Conservation (phyloP, 2,329 filamentous ascomycete genomes). For the Monosporascus sp. region DNA sequence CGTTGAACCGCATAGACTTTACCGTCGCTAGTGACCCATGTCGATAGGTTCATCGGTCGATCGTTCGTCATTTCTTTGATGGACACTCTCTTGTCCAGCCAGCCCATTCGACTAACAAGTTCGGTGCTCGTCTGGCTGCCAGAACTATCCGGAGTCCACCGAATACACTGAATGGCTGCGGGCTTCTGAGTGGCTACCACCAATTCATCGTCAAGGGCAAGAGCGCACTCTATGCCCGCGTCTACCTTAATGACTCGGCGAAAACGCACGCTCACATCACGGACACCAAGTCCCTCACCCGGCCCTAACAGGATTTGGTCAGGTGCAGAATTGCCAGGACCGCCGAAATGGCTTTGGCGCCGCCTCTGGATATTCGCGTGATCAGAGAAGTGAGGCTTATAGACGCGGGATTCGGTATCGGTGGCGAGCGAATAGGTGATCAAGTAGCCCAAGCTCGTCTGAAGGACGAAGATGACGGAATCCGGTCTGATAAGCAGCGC, state of each 20-base stretch:
- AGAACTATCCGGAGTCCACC: slow-evolving; percentile 80
- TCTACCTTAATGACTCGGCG: slow-evolving; percentile 98
- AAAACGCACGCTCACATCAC: slow-evolving; percentile 86
- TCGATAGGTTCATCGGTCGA: slow-evolving; percentile 89
- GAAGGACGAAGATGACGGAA: slow-evolving; percentile 84
- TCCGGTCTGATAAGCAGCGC: slow-evolving; percentile 85
- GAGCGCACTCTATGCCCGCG: slow-evolving; percentile 80
- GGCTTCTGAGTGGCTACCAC: slow-evolving; percentile 89
- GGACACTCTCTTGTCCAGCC: slow-evolving; percentile 71
- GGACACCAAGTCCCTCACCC: slow-evolving; percentile 76
- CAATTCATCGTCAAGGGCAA: slow-evolving; percentile 88
- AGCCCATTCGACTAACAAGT: slow-evolving; percentile 78
- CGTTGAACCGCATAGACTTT: slow-evolving; percentile 88
- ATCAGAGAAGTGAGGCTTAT: slow-evolving; percentile 73
- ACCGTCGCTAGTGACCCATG: slow-evolving; percentile 88
- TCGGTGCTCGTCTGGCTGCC: slow-evolving; percentile 88
- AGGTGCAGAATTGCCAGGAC: slow-evolving; percentile 47
- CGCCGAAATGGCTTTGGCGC: slow-evolving; percentile 55
- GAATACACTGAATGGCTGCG: slow-evolving; percentile 92
- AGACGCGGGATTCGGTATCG: slow-evolving; percentile 76
- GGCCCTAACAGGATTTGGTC: slow-evolving; percentile 66
- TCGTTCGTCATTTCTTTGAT: slow-evolving; percentile 88
- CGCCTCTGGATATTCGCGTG: slow-evolving; percentile 58
- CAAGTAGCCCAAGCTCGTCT: slow-evolving; percentile 78
- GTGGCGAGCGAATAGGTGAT: slow-evolving; percentile 92